phyloP scores from a whole-genome alignment of 225 moss, liverwort and hornwort genomes.

The Sphagnum contortum region DNA sequence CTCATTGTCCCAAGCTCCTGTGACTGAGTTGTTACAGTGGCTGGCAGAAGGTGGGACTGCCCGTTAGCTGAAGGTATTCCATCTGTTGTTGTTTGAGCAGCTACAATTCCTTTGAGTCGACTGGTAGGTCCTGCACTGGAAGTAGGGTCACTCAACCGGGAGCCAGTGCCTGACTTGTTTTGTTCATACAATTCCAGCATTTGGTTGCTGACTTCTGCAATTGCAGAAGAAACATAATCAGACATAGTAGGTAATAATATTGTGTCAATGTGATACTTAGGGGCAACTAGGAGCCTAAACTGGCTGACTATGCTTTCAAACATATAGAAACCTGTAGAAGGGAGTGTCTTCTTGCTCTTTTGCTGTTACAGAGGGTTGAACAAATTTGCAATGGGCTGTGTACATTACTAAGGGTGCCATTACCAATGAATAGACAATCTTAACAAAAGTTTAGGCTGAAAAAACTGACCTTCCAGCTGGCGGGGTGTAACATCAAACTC shows the following conservation, averaged over 20 bases:
- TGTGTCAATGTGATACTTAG: background rate
- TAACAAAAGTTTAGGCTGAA: background rate
- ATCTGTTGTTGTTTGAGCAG: slow-evolving; percentile 6
- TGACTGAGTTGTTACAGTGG: slow-evolving; percentile 17
- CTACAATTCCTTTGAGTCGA: slow-evolving; percentile 5
- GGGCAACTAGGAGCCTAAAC: background rate
- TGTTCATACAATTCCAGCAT: slow-evolving; percentile 96
- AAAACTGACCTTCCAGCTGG: slow-evolving; percentile 44
- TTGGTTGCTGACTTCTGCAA: slow-evolving; percentile 93
- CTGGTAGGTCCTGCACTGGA: slow-evolving; percentile 28
- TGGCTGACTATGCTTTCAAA: too few species aligned
- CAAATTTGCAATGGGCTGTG: too few species aligned
- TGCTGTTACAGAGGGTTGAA: background rate
- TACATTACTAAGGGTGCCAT: too few species aligned
- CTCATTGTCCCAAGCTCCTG: slow-evolving; percentile 12
- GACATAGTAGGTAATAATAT: background rate
- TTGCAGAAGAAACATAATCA: too few species aligned
- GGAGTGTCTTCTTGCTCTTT: background rate
- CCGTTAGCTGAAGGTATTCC: slow-evolving; percentile 1
- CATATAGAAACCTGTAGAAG: background rate
- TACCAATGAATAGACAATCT: background rate
- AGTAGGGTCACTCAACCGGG: slow-evolving; percentile 52
- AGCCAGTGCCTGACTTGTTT: slow-evolving; percentile 59
- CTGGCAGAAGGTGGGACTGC: slow-evolving; percentile 7
- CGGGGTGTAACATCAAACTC: slow-evolving; percentile 48